A percentile compares a stretch with the other conserved stretches of the same genome.
Conservation (phyloP, 2,329 filamentous ascomycete species). For the Chaetothyriales sp. region DNA sequence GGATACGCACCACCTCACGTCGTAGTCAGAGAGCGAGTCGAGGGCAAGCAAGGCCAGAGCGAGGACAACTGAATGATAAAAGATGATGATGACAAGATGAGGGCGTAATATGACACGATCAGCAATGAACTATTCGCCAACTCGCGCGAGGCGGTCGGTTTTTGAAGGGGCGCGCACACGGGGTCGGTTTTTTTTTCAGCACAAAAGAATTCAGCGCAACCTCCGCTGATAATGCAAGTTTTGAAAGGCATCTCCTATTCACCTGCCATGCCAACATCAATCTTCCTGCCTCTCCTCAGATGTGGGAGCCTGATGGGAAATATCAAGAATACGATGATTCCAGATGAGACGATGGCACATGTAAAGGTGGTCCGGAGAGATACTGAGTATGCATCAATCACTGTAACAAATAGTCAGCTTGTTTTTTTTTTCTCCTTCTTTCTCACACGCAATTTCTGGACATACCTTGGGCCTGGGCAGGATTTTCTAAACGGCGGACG, state of each 20-base stretch:
- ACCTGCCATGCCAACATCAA: conserved; percentile 1
- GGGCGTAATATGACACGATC: neutral
- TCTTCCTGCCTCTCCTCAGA: conserved; percentile 5
- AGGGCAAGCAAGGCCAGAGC: neutral
- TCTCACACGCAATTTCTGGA: neutral
- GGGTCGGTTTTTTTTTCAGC: no score
- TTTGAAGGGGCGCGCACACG: neutral
- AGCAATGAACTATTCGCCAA: neutral
- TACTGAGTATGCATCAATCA: conserved; percentile 14
- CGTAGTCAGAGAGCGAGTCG: neutral
- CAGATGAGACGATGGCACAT: conserved; percentile 4
- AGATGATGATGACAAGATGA: neutral
- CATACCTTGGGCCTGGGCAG: conserved; percentile 7
- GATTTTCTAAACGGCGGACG: conserved; percentile 8
- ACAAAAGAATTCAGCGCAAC: neutral
- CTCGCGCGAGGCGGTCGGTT: neutral
- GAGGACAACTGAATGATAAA: neutral
- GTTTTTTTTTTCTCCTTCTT: neutral
- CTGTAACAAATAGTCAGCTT: neutral
- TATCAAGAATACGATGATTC: conserved; percentile 6
- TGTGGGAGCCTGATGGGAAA: conserved; percentile 10
- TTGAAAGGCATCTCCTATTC: conserved; percentile 1
- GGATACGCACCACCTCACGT: neutral
- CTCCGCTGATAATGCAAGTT: neutral
- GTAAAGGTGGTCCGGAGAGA: conserved; percentile 13